Evolutionary conservation across 1,284 basidiomycete genomes (phyloP).

Genomic region (Athelia psychrophila): DNA sequence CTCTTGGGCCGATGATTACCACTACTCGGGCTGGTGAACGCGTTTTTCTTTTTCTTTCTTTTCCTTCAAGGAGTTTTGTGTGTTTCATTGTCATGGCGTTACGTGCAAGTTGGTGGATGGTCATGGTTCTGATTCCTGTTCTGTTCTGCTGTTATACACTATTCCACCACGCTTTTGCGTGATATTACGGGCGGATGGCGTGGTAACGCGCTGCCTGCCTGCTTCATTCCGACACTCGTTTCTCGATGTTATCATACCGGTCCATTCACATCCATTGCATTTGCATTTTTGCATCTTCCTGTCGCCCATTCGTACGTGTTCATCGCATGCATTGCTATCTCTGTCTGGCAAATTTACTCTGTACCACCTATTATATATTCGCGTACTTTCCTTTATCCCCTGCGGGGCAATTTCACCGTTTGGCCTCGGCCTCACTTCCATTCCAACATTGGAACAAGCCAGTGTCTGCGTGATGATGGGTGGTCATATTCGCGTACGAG

Average conservation of each 20-base stretch:
- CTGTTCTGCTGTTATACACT: neutral
- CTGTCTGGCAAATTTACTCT: neutral
- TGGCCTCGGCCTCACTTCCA: too few relatives aligned
- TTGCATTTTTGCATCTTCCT: neutral
- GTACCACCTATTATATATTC: slow-evolving; percentile 1
- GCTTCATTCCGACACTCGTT: neutral
- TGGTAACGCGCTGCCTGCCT: neutral
- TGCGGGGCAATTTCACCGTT: too few relatives aligned
- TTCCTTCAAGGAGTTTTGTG: neutral
- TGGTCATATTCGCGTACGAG: neutral
- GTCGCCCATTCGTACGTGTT: neutral
- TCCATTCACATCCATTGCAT: neutral
- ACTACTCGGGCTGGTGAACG: slow-evolving; percentile 59
- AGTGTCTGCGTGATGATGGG: too few relatives aligned
- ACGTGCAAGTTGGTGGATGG: too few relatives aligned
- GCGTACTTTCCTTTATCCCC: neutral
- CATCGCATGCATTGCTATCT: neutral
- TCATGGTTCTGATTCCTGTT: neutral
- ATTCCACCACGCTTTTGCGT: neutral
- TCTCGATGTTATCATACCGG: neutral
- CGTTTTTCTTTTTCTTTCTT: neutral
- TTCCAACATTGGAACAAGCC: too few relatives aligned
- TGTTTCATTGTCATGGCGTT: too few relatives aligned
- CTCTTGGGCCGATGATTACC: slow-evolving; percentile 71
- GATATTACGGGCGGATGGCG: neutral